phyloP scores from a whole-genome alignment of 257 asterid species.

The Galeopsis tetrahit region DNA sequence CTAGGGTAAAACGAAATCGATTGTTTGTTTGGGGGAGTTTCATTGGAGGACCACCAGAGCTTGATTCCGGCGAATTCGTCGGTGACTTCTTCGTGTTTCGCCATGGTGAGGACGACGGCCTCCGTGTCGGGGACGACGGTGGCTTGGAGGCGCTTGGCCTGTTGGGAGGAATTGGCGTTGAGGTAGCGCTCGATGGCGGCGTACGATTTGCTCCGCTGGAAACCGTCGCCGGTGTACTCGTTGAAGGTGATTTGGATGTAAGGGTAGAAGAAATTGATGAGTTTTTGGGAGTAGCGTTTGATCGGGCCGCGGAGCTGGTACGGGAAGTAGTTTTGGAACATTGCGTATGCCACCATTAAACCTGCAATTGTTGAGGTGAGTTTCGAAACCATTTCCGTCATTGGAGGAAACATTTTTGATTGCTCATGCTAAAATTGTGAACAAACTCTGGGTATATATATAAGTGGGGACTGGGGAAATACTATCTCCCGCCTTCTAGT shows the following conservation, averaged over 20 bases:
- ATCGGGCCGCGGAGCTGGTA: conserved; percentile 36
- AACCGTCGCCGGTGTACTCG: conserved; percentile 43
- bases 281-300: conserved; percentile 25
- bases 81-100: conserved; percentile 55
- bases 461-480: no score
- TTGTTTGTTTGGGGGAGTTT: conserved; percentile 10
- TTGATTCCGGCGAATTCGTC: conserved; percentile 50
- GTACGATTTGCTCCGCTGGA: conserved; percentile 49
- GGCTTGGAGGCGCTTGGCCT: conserved; percentile 57
- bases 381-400: conserved; percentile 35
- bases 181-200: conserved; percentile 56
- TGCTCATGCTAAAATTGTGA: neutral
- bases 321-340: conserved; percentile 56
- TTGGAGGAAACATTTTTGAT: neutral
- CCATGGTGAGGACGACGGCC: conserved; percentile 54
- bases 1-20: conserved; percentile 47
- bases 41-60: conserved; percentile 57
- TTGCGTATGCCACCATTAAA: conserved; percentile 40
- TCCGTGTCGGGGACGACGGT: conserved; percentile 42
- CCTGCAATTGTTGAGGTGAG: conserved; percentile 39
- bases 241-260: conserved; percentile 48
- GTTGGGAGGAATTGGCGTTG: conserved; percentile 47
- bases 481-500: no score
- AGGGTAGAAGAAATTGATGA: conserved; percentile 38
- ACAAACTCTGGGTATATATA: neutral